Base-by-base conservation (phyloP, 2,329 filamentous ascomycete genomes). In the Epichloe typhina region DNA sequence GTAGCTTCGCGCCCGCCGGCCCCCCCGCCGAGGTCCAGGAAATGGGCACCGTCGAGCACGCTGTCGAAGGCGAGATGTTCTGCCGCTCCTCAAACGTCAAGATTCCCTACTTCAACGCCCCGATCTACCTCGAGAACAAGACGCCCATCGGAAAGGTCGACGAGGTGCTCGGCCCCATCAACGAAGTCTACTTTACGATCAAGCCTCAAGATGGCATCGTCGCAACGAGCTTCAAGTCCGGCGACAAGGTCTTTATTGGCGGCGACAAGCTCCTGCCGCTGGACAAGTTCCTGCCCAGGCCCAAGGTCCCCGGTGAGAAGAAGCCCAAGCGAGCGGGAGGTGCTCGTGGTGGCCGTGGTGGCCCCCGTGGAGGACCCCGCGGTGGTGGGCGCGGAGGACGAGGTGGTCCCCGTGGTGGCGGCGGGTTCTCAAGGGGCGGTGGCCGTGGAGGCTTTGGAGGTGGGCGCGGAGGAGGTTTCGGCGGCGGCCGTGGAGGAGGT, bases 81-180 rank as follows among this genome's bases (percentile, higher is more conserved):
- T 96, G 91, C 85, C 84, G 89, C 71, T 94, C 87, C 59, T 84
- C 86, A 71, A 97, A 96, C 76, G 75, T 85, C 62, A 97, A 97
- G 74, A 85, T 98, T 57, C 93, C 93, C 55, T 95, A 95, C 75
- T 98, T 98, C 84, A 97, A 96, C 76, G 93, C 93, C 55, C 89
- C 89, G 59, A 95, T 98, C 69, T 98, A 93, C 74, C 84, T 97
- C 63, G 91, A 97, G 79, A 98, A 97, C 77, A 98, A 97, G 84
- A 91, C 86, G 44, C 76, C 86, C 55, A 82, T 98, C 68, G 93
- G 93, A 69, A 97, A 97, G 73, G 86, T 98, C 66, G 93, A 98
- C 73, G 93, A 98, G 74, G 86, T 98, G 59, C 84, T 98, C 60
- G 93, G 93, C 52, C 91, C 93, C 56, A 87, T 98, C 71, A 97